phyloP scores from a whole-genome alignment of 768 basidiomycete genomes.

The Suillus ampliporus region DNA sequence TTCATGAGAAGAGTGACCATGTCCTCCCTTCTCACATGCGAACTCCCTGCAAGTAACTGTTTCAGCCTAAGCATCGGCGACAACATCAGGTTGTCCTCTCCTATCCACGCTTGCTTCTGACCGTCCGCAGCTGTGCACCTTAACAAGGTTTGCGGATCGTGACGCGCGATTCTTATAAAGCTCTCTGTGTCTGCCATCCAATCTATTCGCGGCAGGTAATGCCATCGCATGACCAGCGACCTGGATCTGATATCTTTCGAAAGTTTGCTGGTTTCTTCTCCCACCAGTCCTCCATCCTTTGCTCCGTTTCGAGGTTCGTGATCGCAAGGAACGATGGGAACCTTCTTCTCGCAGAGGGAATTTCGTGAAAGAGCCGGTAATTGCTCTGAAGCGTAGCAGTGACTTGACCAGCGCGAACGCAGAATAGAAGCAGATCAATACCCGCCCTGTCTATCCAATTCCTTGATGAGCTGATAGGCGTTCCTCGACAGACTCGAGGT shows the following conservation, averaged over 20 bases:
- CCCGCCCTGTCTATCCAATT: constrained; percentile 38
- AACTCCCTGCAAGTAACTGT: not conserved
- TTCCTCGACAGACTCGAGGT: constrained; percentile 36
- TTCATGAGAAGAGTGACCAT: constrained; percentile 22
- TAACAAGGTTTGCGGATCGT: constrained; percentile 27
- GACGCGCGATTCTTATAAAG: constrained; percentile 23
- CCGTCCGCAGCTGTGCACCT: constrained; percentile 27
- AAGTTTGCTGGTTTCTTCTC: constrained; percentile 25
- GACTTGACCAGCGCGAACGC: constrained; percentile 45
- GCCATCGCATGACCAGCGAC: constrained; percentile 35
- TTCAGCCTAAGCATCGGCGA: too few relatives aligned
- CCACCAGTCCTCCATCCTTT: constrained; percentile 40
- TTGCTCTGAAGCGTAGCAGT: constrained; percentile 33
- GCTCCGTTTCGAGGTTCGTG: constrained; percentile 44
- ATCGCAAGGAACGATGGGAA: constrained; percentile 46
- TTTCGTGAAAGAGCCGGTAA: constrained; percentile 37
- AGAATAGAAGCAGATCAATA: constrained; percentile 46
- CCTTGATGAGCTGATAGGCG: constrained; percentile 39
- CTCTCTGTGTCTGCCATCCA: too few relatives aligned
- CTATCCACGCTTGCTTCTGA: constrained; percentile 5
- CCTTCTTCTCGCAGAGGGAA: too few relatives aligned
- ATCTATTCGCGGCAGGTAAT: constrained; percentile 24
- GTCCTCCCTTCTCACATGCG: constrained; percentile 25
- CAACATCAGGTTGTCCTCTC: too few relatives aligned
- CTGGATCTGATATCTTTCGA: constrained; percentile 24